Base-by-base conservation (phyloP, 2,329 filamentous ascomycete species). In the Didymella segeticola region DNA sequence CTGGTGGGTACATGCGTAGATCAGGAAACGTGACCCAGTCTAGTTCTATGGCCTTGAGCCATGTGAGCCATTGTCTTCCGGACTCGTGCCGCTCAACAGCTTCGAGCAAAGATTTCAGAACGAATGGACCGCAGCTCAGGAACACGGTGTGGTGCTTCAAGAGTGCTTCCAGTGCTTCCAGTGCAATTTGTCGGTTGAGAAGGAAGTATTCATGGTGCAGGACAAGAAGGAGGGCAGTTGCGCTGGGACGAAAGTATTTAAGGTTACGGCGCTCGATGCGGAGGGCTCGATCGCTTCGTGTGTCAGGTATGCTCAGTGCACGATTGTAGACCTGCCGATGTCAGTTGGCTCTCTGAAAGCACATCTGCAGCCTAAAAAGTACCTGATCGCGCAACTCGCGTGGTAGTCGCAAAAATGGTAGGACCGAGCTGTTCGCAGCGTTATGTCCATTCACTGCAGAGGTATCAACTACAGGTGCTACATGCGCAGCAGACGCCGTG, bases 311-410 rank as follows among this genome's bases (percentile, higher is more conserved):
- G 10, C 41, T 36, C 30, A 72, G 64, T 23, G 62, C 50, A 47
- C 69, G 58, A 48, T 69, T 33, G 62, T 75, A 75, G 49, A 75
- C 68, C 68, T 72, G 43, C 19, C 4, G 10, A 29, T 22, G 10
- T 12, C 14, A 37, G 34, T 37, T 36, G 14, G 19, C 15, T 12
- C 22, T 11, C 26, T n/a, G 17, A 6, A 4, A 22, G 47, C 30
- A 50, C n/a, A 43, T 22, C 11, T 39, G 30, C 5, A 25, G 46
- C 39, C 34, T 38, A 17, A 23, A 23, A 56, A 56, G 15, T 56
- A 70, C 70, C 57, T 70, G 64, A 54, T 76, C 70, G n/a, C 73
- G 69, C 20, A 76, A 63, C 56, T 76, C 73, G 36, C 70, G 63
- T 11, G 73, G 73, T 11, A 76, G 62, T 7, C 52, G 42, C 11